Base-by-base conservation (phyloP, 169 alveolate species). In the Miamiensis avidus region DNA sequence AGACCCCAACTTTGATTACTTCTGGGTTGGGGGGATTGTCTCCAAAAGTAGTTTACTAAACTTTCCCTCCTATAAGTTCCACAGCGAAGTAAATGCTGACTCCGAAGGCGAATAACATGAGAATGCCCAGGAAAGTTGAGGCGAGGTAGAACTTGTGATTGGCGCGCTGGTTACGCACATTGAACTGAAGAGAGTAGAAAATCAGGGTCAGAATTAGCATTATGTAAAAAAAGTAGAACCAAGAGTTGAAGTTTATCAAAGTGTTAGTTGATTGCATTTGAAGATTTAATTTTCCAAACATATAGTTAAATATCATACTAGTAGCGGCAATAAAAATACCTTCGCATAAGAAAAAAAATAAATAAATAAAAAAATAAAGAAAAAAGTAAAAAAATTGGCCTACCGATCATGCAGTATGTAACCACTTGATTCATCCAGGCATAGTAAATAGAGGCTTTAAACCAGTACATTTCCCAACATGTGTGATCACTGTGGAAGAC, bases 401-500 rank as follows among this genome's bases (percentile, higher is more conserved):
- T 49, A 49, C 69, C 69, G 20, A 49, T 49, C 4, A 49, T 49
- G 69, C 20, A 11, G 20, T 49, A 49, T 4, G 69, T 49, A 11
- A 49, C 20, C 4, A 49, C 20, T 49, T 49, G 69, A 20, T 49
- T 49, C 4, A 49, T 49, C 69, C 69, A 49, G 4, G 84, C 75
- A 20, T 49, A 79, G 26, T 34, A 34, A 69, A 79, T 79, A 16
- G 64, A 49, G 25, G 64, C 64, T 30, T 79, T 79, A 64, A 79
- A 79, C 30, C 29, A 34, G n/a, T 49, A 15, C 25, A 49, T 31
- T 29, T 64, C 87, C 78, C 82, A 86, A 25, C 65, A 34, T 31
- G 90, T 31, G 81, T 86, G 90, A 20, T 65, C 65, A 0, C 69
- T 49, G 4, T 49, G 26, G 20, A 49, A 49, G 20, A 49, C 69